Percentiles rank a stretch among this genome's conserved stretches.
Conservation (phyloP, 129 eudicot species). For the Tagetes erecta region DNA sequence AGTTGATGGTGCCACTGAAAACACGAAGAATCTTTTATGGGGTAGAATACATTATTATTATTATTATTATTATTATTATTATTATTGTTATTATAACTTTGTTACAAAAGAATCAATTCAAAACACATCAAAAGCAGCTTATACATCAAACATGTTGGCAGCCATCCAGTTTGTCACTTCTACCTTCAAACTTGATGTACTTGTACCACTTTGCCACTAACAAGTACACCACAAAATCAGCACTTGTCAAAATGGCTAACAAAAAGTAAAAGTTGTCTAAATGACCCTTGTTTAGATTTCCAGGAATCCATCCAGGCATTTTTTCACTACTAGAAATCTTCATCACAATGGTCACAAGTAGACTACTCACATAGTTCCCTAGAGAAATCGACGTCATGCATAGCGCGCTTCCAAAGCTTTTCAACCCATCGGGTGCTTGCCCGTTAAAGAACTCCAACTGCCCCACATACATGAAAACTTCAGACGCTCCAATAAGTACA, state of each 20-base stretch:
- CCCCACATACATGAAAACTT: conserved; percentile 83
- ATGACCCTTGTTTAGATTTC: conserved; percentile 78
- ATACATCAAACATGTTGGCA: conserved; percentile 26
- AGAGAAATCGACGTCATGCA: conserved; percentile 78
- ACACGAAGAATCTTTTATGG: too few relatives aligned
- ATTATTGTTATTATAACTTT: not conserved
- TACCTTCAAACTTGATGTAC: conserved; percentile 56
- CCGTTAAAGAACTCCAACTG: conserved; percentile 85
- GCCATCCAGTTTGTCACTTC: conserved; percentile 35
- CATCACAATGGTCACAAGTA: conserved; percentile 75
- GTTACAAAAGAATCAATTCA: conserved; percentile 25
- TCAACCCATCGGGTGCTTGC: conserved; percentile 84
- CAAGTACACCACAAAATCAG: conserved; percentile 65
- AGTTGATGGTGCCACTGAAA: too few relatives aligned
- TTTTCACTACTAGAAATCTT: conserved; percentile 46
- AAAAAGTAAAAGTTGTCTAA: conserved; percentile 68
- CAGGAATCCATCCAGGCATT: conserved; percentile 88
- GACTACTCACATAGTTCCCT: conserved; percentile 78
- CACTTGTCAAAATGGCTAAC: conserved; percentile 59
- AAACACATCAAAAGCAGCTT: conserved; percentile 23
- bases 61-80: not conserved
- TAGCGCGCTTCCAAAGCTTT: conserved; percentile 84
- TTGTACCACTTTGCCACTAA: conserved; percentile 69
- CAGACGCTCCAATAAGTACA: conserved; percentile 71
- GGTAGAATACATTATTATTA: not conserved